These are phyloP conservation scores for Globisporangium paddicum DNA, from an alignment of 352 stramenopile species.

Conservation along the genomic window DNA sequence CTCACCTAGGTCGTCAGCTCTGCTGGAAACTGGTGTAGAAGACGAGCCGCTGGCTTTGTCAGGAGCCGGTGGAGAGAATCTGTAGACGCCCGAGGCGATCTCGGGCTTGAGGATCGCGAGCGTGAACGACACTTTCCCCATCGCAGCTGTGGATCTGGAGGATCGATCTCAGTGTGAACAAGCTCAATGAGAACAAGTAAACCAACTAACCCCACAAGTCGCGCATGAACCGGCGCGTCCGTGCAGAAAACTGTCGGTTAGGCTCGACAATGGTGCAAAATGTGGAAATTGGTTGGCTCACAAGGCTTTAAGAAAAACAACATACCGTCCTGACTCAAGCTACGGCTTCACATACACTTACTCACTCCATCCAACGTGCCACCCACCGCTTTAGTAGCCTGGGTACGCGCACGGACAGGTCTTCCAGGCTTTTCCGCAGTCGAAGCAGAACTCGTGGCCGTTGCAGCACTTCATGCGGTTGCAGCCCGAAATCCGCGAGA, in stretches of 20 bases:
- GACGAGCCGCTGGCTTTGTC: not conserved
- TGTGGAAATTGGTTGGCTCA: not conserved
- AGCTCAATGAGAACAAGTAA: not conserved
- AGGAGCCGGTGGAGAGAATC: slow-evolving; percentile 24
- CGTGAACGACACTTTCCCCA: slow-evolving; percentile 26
- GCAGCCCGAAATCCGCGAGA: slow-evolving; percentile 47
- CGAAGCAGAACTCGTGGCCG: slow-evolving; percentile 60
- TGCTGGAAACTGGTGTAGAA: not conserved
- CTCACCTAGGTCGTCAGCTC: not conserved
- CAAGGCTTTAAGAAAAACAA: too few relatives aligned
- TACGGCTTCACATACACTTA: too few relatives aligned
- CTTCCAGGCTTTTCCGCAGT: slow-evolving; percentile 29
- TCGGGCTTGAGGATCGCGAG: slow-evolving; percentile 56
- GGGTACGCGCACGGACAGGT: slow-evolving; percentile 7
- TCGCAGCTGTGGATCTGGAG: not conserved
- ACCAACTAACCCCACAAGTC: not conserved
- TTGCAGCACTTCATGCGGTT: slow-evolving; percentile 55
- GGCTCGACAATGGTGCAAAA: not conserved
- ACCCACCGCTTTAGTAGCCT: not conserved
- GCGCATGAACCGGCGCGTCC: not conserved
- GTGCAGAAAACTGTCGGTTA: not conserved
- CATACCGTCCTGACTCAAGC: not conserved
- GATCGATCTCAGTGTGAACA: not conserved
- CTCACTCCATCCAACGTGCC: too few relatives aligned
- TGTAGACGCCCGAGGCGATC: slow-evolving; percentile 51